Percentiles rank a stretch among this genome's conserved stretches.
phyloP scores from a whole-genome alignment of 169 alveolate species.

The Amoebophrya sp. region DNA sequence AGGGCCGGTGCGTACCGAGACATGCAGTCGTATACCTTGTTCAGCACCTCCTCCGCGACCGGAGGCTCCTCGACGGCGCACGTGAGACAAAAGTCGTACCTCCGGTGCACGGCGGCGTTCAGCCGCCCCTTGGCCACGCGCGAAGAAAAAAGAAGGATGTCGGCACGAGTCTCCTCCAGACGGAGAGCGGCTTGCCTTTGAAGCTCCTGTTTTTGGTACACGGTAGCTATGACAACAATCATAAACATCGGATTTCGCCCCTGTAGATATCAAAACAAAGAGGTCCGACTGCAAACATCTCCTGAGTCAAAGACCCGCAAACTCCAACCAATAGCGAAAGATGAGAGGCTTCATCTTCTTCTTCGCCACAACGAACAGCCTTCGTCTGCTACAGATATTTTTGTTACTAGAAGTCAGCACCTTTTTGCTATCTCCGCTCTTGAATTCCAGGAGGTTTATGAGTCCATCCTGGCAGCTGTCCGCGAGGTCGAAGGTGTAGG shows the following conservation, averaged over 20 bases:
- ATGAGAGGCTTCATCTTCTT: no score
- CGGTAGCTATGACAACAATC: not conserved
- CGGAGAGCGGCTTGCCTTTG: not conserved
- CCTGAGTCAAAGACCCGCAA: no score
- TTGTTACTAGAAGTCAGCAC: no score
- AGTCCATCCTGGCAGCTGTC: not conserved
- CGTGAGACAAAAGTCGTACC: not conserved
- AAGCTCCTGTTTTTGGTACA: not conserved
- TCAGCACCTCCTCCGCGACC: not conserved
- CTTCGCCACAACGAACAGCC: no score
- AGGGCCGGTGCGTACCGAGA: not conserved
- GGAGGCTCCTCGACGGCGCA: not conserved
- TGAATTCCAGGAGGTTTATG: no score
- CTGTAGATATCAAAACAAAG: not conserved
- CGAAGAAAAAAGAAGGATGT: not conserved
- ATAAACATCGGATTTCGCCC: not conserved
- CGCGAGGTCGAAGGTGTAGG: not conserved
- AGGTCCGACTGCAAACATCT: not conserved
- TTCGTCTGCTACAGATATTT: no score
- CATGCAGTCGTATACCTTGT: not conserved
- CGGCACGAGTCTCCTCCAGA: not conserved
- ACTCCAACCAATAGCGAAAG: no score
- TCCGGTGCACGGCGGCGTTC: not conserved
- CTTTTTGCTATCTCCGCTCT: no score
- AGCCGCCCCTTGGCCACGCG: not conserved